These are phyloP conservation scores for Carex sylvatica DNA, from an alignment of 202 grass and related monocot species.

Conservation along the genomic window DNA sequence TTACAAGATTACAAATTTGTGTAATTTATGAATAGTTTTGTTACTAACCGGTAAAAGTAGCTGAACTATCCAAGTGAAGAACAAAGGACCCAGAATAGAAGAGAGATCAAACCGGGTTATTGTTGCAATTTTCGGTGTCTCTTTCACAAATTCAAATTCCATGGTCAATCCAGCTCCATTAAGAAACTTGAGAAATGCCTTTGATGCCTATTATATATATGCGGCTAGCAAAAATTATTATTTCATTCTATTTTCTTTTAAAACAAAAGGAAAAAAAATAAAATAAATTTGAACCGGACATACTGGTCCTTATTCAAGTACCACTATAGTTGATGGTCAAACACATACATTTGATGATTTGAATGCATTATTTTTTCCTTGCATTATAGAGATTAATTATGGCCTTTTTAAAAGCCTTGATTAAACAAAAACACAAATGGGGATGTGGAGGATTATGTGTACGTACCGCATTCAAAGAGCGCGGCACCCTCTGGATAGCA, in stretches of 20 bases:
- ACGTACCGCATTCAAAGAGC: constrained; percentile 70
- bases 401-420: not conserved
- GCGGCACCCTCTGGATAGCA: constrained; percentile 61
- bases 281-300: too few species aligned
- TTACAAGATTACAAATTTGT: not conserved
- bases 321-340: too few species aligned
- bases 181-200: constrained; percentile 66
- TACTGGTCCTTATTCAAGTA: too few species aligned
- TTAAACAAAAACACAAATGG: not conserved
- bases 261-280: too few species aligned
- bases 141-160: constrained; percentile 73
- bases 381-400: not conserved
- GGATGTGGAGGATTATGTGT: not conserved
- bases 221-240: constrained; percentile 4
- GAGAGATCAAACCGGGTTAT: constrained; percentile 52
- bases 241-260: not conserved
- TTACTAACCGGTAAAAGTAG: constrained; percentile 85
- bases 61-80: constrained; percentile 89
- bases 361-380: not conserved
- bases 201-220: constrained; percentile 61
- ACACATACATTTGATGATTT: too few species aligned
- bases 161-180: constrained; percentile 54
- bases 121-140: constrained; percentile 90
- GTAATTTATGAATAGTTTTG: not conserved
- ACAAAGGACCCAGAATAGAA: constrained; percentile 77